A percentile compares a stretch with the other conserved stretches of the same genome.
Evolutionary conservation across 2,329 filamentous ascomycete genomes (phyloP).

Genomic region (Penicillium sp.): DNA sequence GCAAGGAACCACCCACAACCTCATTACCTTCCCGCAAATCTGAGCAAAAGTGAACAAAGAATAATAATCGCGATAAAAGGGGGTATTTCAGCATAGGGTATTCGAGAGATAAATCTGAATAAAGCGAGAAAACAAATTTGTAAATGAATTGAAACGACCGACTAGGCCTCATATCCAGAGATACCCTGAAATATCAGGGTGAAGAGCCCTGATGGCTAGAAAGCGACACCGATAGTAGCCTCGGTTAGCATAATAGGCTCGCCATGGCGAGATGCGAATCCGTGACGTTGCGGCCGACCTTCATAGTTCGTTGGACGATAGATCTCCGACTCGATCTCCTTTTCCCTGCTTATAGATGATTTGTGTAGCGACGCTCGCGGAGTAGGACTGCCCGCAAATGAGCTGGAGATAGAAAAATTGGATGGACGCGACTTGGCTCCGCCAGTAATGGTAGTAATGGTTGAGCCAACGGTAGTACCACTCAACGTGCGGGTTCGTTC

Average conservation of each 20-base stretch:
- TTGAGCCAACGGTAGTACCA: slow-evolving; percentile 35
- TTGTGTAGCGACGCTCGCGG: slow-evolving; percentile 16
- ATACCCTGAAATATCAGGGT: not conserved
- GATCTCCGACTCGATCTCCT: slow-evolving; percentile 18
- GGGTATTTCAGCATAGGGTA: not conserved
- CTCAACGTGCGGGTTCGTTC: slow-evolving; percentile 36
- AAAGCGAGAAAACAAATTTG: not conserved
- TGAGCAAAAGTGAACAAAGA: not conserved
- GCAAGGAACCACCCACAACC: not conserved
- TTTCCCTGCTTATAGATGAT: slow-evolving; percentile 15
- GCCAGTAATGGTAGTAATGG: slow-evolving; percentile 24
- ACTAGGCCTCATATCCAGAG: not conserved
- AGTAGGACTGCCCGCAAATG: slow-evolving; percentile 14
- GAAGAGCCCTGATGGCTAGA: not conserved
- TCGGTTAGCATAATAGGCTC: not conserved
- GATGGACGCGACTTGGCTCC: slow-evolving; percentile 9
- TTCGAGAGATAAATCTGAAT: not conserved
- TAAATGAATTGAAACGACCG: not conserved
- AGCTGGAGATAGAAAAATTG: slow-evolving; percentile 33
- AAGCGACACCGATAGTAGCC: not conserved
- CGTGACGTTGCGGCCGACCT: slow-evolving; percentile 19
- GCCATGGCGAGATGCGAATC: not conserved
- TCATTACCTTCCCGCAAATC: not conserved
- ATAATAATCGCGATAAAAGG: not conserved
- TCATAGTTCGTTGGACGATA: slow-evolving; percentile 29